Conservation (phyloP, 192 early-diverging fungal genomes). For the Backusella westeae region DNA sequence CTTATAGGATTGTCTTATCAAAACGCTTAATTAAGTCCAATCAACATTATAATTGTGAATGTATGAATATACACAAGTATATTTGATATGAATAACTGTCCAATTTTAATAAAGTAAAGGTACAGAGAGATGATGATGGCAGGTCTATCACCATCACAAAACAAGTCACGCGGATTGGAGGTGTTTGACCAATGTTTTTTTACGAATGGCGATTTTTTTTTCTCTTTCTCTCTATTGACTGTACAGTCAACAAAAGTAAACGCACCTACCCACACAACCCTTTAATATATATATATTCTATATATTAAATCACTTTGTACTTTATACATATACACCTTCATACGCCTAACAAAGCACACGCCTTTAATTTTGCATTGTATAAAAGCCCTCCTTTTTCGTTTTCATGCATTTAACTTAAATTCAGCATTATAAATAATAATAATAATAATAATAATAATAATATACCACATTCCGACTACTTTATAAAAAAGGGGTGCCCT, state of each 20-base stretch:
- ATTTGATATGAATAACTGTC: no score
- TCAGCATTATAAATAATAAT: neutral
- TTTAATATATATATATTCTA: neutral
- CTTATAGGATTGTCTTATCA: no score
- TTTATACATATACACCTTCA: neutral
- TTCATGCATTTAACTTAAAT: conserved; percentile 5
- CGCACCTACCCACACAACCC: neutral
- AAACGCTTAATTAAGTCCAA: neutral
- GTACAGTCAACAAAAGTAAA: neutral
- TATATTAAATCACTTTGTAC: neutral
- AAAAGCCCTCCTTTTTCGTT: neutral
- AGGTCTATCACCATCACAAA: neutral
- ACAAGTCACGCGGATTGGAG: neutral
- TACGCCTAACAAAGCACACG: neutral
- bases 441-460: neutral
- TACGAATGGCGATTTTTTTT: neutral
- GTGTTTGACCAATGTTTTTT: neutral
- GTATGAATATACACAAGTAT: no score
- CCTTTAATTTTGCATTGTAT: neutral
- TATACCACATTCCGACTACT: neutral
- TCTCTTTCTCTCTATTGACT: neutral
- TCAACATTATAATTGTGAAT: neutral
- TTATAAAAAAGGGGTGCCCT: neutral
- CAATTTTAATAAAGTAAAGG: no score
- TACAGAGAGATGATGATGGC: no score